These are phyloP conservation scores for Ramicandelaber brevisporus DNA, from an alignment of 192 early-diverging fungal species.

Conservation along the genomic window DNA sequence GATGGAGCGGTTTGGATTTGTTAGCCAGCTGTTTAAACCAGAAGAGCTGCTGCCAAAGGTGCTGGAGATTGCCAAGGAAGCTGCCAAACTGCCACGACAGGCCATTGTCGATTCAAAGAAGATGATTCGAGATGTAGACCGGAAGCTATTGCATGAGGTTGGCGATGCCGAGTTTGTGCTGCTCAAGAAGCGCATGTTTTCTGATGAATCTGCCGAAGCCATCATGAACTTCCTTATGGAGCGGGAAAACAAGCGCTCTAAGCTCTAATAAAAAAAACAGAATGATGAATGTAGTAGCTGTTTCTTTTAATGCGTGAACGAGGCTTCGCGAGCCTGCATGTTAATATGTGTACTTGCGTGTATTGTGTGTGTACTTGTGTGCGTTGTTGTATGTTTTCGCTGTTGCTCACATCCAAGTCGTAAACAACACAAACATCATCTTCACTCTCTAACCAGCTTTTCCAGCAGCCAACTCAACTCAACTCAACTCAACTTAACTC, in stretches of 20 bases:
- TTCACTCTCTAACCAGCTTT: too few relatives aligned
- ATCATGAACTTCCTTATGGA: conserved; percentile 18
- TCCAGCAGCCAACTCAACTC: too few relatives aligned
- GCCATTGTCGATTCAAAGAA: conserved; percentile 28
- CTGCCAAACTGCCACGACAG: conserved; percentile 21
- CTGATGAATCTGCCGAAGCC: conserved; percentile 21
- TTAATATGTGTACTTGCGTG: too few relatives aligned
- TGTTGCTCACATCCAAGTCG: too few relatives aligned
- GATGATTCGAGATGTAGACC: conserved; percentile 18
- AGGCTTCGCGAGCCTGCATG: too few relatives aligned
- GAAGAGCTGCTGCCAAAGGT: conserved; percentile 22
- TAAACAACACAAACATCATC: too few relatives aligned
- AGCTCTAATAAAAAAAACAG: too few relatives aligned
- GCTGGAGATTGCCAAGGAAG: conserved; percentile 16
- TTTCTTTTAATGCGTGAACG: too few relatives aligned
- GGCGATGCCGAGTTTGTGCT: conserved; percentile 26
- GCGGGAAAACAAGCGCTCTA: conserved; percentile 3
- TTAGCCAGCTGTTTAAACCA: conserved; percentile 19
- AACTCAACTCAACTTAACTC: too few relatives aligned
- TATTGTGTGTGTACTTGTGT: too few relatives aligned
- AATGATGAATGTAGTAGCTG: too few relatives aligned
- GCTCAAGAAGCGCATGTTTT: conserved; percentile 23
- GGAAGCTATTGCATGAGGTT: conserved; percentile 16
- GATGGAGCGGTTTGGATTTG: conserved; percentile 25
- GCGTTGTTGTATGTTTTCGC: too few relatives aligned